Evolutionary conservation across 139 green algal genomes (phyloP).

Genomic region (Marvania coccoides): DNA sequence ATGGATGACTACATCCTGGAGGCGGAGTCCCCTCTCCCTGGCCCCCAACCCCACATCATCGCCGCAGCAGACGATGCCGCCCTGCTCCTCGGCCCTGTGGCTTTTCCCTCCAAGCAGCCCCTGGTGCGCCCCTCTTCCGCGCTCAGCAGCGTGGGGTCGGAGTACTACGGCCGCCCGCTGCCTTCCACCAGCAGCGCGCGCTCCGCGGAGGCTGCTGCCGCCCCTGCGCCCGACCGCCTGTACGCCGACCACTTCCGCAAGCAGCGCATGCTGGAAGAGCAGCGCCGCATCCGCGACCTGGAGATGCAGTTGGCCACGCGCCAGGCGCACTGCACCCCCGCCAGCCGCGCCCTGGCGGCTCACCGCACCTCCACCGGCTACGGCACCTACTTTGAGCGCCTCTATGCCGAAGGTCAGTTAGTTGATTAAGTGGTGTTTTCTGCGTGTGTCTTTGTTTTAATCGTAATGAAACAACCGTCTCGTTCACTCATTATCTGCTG

Average conservation of each 20-base stretch:
- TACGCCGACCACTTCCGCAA: conserved; percentile 44
- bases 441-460: too few relatives aligned
- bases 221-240: conserved; percentile 27
- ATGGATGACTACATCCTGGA: neutral
- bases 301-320: conserved; percentile 24
- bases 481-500: too few relatives aligned
- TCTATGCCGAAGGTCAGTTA: conserved; percentile 72
- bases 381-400: conserved; percentile 72
- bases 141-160: conserved; percentile 3
- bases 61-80: too few relatives aligned
- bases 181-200: neutral
- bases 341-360: conserved; percentile 58
- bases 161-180: conserved; percentile 3
- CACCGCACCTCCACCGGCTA: conserved; percentile 45
- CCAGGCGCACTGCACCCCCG: conserved; percentile 48
- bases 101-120: too few relatives aligned
- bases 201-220: neutral
- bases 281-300: conserved; percentile 30
- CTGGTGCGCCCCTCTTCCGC: neutral
- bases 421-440: conserved; percentile 42
- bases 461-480: too few relatives aligned
- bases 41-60: too few relatives aligned
- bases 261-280: conserved; percentile 34
- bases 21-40: too few relatives aligned
- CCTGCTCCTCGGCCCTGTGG: too few relatives aligned